These are phyloP conservation scores for Aquilaria yunnanensis DNA, from an alignment of 345 rosid genomes.

Conservation along the genomic window DNA sequence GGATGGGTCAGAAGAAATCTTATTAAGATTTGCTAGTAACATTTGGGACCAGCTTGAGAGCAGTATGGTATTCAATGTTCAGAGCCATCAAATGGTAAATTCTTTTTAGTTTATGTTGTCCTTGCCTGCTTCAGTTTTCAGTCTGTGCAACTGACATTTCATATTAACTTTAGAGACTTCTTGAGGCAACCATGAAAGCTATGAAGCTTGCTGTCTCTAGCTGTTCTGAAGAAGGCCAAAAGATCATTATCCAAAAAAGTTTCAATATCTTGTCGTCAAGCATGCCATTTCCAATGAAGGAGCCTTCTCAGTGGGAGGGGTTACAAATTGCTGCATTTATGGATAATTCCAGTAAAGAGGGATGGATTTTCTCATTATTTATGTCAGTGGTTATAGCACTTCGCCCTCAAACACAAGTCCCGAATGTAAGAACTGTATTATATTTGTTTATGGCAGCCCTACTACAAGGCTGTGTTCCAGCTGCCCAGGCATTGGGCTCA, in stretches of 20 bases:
- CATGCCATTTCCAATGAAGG: slow-evolving; percentile 38
- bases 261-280: slow-evolving; percentile 44
- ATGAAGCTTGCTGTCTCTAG: slow-evolving; percentile 63
- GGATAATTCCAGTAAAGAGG: slow-evolving; percentile 44
- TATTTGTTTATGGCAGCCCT: slow-evolving; percentile 36
- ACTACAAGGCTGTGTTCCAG: slow-evolving; percentile 50
- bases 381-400: slow-evolving; percentile 71
- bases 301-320: slow-evolving; percentile 28
- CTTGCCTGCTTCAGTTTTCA: not conserved
- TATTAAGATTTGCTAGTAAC: slow-evolving; percentile 43
- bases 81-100: slow-evolving; percentile 39
- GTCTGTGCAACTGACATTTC: slow-evolving; percentile 5
- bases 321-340: slow-evolving; percentile 22
- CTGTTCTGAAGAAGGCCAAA: slow-evolving; percentile 65
- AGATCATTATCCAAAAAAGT: slow-evolving; percentile 51
- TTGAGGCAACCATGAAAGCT: slow-evolving; percentile 57
- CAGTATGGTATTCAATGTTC: slow-evolving; percentile 23
- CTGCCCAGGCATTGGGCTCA: slow-evolving; percentile 89
- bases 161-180: slow-evolving; percentile 44
- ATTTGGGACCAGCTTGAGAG: slow-evolving; percentile 68
- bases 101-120: slow-evolving; percentile 7
- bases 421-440: slow-evolving; percentile 45
- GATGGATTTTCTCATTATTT: slow-evolving; percentile 64
- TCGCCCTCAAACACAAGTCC: slow-evolving; percentile 48
- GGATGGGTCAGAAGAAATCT: slow-evolving; percentile 51